Evolutionary conservation across 331 rosid genomes (phyloP), one percentile per base, ranked within the genome.

Genomic region (Stylosanthes scabra): DNA sequence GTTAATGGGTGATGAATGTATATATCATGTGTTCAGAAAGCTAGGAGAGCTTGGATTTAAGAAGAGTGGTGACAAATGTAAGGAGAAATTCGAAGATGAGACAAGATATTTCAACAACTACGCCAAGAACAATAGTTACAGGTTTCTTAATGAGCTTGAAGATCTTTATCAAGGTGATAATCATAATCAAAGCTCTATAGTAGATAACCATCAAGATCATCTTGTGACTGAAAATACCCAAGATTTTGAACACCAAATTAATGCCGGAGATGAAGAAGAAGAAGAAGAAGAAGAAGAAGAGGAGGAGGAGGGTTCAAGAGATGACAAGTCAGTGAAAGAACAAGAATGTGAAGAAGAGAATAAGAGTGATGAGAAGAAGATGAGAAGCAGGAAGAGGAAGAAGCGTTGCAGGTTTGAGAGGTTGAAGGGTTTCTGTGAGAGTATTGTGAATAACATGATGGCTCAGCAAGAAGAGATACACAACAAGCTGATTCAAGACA

Each of bases 71-170:
- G 92, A 89, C 11, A 93, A 83, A 31, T 93, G 98, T 71, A 93
- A 89, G 81, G 94, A 93, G 74, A 93, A 83, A 75, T 93, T 86
- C 65, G 98, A 93, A 68, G 92, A 91, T 29, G 98, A 93, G 57
- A 89, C 86, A 44, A 82, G 91, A 62, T 90, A 79, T 69, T 88
- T 91, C 84, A 85, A 81, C 78, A 77, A 71, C 70, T 16, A 8
- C 79, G 59, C 54, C 66, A 89, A 92, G 74, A 77, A 64, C 66
- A 89, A 92, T 71, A 77, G 61, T 72, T 77, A 61, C 72, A 72
- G 90, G 62, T 76, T 86, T 37, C 72, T 80, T 16, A 77, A 71
- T 46, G 93, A 92, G 76, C 85, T 84, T 20, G 93, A 93, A 67
- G 86, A 78, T 74, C 80, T 91, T 59, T 84, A 82, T 75, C 85